Conservation (phyloP, 805 yeast species). For the Komagataella mondaviorum region DNA sequence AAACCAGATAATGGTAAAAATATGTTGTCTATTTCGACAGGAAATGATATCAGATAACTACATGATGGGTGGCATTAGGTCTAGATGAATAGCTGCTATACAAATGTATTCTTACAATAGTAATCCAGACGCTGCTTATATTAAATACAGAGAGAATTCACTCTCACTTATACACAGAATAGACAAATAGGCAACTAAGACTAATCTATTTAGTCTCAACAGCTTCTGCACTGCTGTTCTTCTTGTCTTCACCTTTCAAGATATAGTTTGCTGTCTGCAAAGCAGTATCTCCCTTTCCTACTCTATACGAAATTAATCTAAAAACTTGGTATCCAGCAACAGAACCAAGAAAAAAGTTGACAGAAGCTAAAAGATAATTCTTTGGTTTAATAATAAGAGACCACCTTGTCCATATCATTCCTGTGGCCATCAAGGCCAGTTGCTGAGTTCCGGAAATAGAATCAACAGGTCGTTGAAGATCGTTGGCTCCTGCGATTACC, state of each 20-base stretch:
- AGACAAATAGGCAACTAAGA: neutral
- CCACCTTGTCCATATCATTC: slow-evolving; percentile 97
- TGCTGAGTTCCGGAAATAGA: slow-evolving; percentile 84
- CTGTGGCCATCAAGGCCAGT: slow-evolving; percentile 73
- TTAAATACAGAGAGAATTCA: neutral
- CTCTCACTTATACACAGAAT: neutral
- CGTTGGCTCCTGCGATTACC: slow-evolving; percentile 85
- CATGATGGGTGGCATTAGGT: too few relatives aligned
- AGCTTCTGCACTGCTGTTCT: neutral
- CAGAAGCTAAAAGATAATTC: slow-evolving; percentile 79
- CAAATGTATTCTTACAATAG: neutral
- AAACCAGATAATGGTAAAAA: too few relatives aligned
- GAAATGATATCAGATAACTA: neutral
- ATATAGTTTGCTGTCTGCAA: neutral
- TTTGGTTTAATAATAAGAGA: slow-evolving; percentile 85
- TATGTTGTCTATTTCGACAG: too few relatives aligned
- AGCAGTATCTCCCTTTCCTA: neutral
- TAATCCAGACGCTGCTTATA: neutral
- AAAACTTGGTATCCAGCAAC: slow-evolving; percentile 79
- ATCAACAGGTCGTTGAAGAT: slow-evolving; percentile 83
- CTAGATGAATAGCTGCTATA: neutral
- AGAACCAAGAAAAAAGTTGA: slow-evolving; percentile 82
- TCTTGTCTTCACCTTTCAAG: neutral
- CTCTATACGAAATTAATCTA: slow-evolving; percentile 29
- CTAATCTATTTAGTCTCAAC: neutral